These are phyloP conservation scores for Fusarium sp. DNA, from an alignment of 2,329 filamentous ascomycete genomes.

Conservation along the genomic window DNA sequence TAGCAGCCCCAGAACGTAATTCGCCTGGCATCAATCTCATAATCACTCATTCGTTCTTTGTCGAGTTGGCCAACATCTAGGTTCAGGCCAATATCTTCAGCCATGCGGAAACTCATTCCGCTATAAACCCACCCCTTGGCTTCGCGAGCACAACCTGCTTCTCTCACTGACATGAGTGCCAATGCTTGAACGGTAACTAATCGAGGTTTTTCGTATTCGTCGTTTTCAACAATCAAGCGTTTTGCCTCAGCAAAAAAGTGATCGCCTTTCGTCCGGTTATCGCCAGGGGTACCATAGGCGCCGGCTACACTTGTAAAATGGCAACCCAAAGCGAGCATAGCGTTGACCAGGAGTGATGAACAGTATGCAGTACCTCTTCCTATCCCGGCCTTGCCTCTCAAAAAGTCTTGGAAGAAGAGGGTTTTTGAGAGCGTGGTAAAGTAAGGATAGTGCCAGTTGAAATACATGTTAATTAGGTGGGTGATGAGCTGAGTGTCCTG, in stretches of 20 bases:
- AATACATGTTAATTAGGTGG: conserved; percentile 96
- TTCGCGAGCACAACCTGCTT: conserved; percentile 92
- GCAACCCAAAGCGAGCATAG: conserved; percentile 90
- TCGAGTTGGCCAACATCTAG: conserved; percentile 77
- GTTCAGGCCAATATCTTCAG: conserved; percentile 90
- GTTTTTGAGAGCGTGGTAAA: conserved; percentile 90
- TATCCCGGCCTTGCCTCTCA: conserved; percentile 69
- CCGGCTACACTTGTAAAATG: conserved; percentile 85
- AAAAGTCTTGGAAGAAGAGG: conserved; percentile 87
- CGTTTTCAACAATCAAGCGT: conserved; percentile 85
- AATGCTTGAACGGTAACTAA: conserved; percentile 92
- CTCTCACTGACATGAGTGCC: conserved; percentile 93
- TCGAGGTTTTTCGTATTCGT: conserved; percentile 89
- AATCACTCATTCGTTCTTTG: conserved; percentile 71
- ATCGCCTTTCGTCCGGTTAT: conserved; percentile 88
- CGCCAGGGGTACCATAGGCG: conserved; percentile 74
- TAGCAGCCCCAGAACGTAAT: conserved; percentile 99
- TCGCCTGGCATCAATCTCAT: conserved; percentile 86
- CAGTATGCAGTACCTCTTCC: conserved; percentile 75
- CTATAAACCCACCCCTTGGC: conserved; percentile 98
- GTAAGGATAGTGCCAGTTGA: conserved; percentile 96
- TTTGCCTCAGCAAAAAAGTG: conserved; percentile 97
- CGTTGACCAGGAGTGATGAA: conserved; percentile 88
- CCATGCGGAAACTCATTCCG: conserved; percentile 98
- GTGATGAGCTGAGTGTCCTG: conserved; percentile 79